Evolutionary conservation across 2,329 filamentous ascomycete genomes (phyloP).

Genomic region (Stagonosporopsis chrysanthemi): DNA sequence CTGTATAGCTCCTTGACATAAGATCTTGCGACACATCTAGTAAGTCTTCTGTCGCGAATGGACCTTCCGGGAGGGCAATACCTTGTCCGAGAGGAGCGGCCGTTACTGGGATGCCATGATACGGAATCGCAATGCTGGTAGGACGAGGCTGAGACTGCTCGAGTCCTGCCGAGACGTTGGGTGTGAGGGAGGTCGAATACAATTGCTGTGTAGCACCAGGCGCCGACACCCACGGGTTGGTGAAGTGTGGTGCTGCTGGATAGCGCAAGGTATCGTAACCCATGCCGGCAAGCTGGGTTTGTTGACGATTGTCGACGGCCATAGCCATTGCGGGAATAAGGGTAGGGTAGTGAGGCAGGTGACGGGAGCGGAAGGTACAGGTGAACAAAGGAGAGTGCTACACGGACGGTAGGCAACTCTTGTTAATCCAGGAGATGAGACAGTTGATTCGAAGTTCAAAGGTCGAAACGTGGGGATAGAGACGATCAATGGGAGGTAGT

Average conservation of each 20-base stretch:
- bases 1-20: conserved; percentile 72
- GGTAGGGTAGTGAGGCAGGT: conserved; percentile 16
- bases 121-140: conserved; percentile 72
- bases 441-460: conserved; percentile 45
- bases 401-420: conserved; percentile 32
- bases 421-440: conserved; percentile 43
- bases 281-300: conserved; percentile 69
- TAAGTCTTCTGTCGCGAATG: conserved; percentile 71
- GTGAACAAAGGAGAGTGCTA: conserved; percentile 37
- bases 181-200: conserved; percentile 71
- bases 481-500: conserved; percentile 55
- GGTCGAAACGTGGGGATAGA: conserved; percentile 57
- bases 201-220: conserved; percentile 65
- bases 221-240: conserved; percentile 82
- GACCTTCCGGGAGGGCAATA: conserved; percentile 70
- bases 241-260: conserved; percentile 74
- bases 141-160: conserved; percentile 64
- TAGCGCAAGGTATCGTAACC: conserved; percentile 84
- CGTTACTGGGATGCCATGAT: conserved; percentile 76
- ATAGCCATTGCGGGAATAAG: conserved; percentile 74
- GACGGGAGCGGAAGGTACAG: conserved; percentile 18
- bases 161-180: conserved; percentile 49
- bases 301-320: conserved; percentile 90
- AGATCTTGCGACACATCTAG: conserved; percentile 79
- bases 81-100: conserved; percentile 74